These are phyloP conservation scores for Thalassiosira ordinaria DNA, from an alignment of 352 stramenopile genomes.

Conservation along the genomic window DNA sequence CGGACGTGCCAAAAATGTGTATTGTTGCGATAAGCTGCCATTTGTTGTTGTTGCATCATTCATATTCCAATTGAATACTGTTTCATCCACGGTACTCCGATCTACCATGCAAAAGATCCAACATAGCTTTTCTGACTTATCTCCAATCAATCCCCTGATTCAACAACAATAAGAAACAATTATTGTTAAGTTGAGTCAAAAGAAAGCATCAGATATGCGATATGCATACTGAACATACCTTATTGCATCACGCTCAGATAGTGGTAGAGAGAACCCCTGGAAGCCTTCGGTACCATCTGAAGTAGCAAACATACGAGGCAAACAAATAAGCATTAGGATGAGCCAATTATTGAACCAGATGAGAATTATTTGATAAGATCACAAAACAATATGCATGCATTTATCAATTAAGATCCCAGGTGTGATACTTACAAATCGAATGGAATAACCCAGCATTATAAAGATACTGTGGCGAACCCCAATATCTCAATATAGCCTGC, in stretches of 20 bases:
- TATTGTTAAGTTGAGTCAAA: too few species aligned
- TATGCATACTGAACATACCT: constrained; percentile 31
- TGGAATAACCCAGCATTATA: constrained; percentile 84
- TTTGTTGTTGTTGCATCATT: constrained; percentile 14
- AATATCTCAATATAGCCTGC: constrained; percentile 75
- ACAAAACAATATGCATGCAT: too few species aligned
- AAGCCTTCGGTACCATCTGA: constrained; percentile 86
- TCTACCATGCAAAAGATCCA: constrained; percentile 87
- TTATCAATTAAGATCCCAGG: too few species aligned
- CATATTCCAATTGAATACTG: constrained; percentile 64
- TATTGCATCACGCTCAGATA: constrained; percentile 68
- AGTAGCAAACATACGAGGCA: too few species aligned
- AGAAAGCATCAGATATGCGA: too few species aligned
- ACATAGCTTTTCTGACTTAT: constrained; percentile 77
- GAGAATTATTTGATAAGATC: too few species aligned
- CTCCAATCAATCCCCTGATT: constrained; percentile 70
- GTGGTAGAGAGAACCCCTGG: constrained; percentile 81
- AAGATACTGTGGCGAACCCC: constrained; percentile 67
- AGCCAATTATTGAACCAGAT: too few species aligned
- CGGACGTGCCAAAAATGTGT: constrained; percentile 66
- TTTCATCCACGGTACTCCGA: constrained; percentile 77
- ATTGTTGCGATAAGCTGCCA: constrained; percentile 17
- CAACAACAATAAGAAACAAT: too few species aligned
- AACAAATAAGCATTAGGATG: background rate
- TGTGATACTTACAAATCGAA: constrained; percentile 70